Base-by-base conservation (phyloP, 352 stramenopile species). In the Globisporangium sylvaticum region DNA sequence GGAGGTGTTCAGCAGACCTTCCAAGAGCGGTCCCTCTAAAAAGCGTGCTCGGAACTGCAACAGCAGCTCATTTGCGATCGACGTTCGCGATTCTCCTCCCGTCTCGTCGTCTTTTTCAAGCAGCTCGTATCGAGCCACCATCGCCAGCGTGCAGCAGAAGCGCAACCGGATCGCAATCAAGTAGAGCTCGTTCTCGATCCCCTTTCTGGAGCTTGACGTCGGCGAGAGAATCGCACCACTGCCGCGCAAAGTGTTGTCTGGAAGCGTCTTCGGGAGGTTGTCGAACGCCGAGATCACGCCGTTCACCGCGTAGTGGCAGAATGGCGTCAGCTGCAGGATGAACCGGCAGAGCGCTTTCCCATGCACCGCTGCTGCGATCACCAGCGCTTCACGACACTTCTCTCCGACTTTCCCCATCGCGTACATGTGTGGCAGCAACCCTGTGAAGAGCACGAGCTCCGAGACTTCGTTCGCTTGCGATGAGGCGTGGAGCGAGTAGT, bases 271-370 rank as follows among this genome's bases (percentile, higher is more conserved):
- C 14, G 88, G 88, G 20, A 96, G 66, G 8, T 76, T 80, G 52
- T 96, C 88, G 55, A 89, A 96, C 4, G 88, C 87, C 3, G 75
- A 87, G 46, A 96, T 94, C 10, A 96, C 78, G 5, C 88, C 88
- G 54, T 91, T 94, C 29, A 96, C 83, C 4, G 85, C 86, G 58
- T 96, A 94, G 70, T 94, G 86, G 59, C 88, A 96, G 65, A 96
- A 96, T 4, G 88, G 88, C 29, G 88, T 94, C 62, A 96, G 81
- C 65, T 88, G 80, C 50, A 96, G 66, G n/a, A 96, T 80, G 60
- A 96, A 96, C 15, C 84, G 86, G 57, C 79, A 90, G 9, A 96
- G 73, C 14, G 84, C 77, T 25, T 87, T 81, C 57, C 94, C 88
- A 9, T 92, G 87, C 57, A 94, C 69, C 1, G 81, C 80, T 0